phyloP scores from a whole-genome alignment of 495 filamentous ascomycete species.

The Aspergillus bertholletiae region DNA sequence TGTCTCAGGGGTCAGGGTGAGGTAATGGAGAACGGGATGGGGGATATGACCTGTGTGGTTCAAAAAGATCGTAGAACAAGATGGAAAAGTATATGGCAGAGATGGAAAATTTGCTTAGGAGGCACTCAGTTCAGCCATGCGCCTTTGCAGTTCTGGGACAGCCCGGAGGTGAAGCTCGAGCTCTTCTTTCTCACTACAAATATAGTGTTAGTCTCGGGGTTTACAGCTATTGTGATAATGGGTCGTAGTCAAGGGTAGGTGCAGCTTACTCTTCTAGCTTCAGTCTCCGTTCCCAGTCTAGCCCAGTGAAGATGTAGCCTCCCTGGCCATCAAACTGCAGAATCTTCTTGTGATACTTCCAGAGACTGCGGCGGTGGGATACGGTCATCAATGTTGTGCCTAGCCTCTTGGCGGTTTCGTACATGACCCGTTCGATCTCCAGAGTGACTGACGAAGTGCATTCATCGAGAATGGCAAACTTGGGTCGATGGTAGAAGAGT shows the following conservation, averaged over 20 bases:
- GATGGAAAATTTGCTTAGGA: background rate
- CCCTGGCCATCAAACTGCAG: conserved; percentile 97
- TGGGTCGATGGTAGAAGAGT: conserved; percentile 90
- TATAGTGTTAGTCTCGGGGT: conserved; percentile 4
- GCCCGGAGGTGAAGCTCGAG: conserved; percentile 78
- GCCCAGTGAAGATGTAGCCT: conserved; percentile 79
- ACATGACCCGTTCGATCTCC: conserved; percentile 93
- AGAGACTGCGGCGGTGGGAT: conserved; percentile 82
- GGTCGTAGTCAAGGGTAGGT: background rate
- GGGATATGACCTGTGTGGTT: background rate
- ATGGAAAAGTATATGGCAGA: background rate
- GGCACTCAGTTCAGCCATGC: conserved; percentile 69
- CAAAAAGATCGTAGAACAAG: background rate
- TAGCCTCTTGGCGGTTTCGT: conserved; percentile 86
- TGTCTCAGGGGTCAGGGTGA: background rate
- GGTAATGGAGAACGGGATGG: no score
- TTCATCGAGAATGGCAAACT: conserved; percentile 90
- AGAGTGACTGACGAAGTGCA: conserved; percentile 92
- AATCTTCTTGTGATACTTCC: conserved; percentile 93
- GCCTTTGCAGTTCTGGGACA: conserved; percentile 81
- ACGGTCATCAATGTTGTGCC: conserved; percentile 97
- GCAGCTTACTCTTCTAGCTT: conserved; percentile 75
- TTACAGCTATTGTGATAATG: background rate
- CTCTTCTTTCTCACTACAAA: conserved; percentile 80
- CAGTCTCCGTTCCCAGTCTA: conserved; percentile 85